Percentiles rank a stretch among this genome's conserved stretches.
phyloP scores from a whole-genome alignment of 768 basidiomycete genomes.

The Termitomyces titanicus region DNA sequence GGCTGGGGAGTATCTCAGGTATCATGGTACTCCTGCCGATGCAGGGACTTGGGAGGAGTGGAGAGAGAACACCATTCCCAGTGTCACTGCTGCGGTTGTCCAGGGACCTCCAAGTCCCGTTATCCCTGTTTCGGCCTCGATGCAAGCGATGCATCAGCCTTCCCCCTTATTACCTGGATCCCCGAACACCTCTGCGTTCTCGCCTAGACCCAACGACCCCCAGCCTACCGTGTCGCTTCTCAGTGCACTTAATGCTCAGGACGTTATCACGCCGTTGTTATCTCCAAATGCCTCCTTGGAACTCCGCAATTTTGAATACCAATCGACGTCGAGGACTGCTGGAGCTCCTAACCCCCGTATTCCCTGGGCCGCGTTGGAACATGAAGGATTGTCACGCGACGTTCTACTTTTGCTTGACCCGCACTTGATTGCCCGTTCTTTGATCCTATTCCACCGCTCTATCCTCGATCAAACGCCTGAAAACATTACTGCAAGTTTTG shows the following conservation, averaged over 20 bases:
- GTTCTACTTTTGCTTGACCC: conserved; percentile 63
- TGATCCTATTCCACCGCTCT: conserved; percentile 58
- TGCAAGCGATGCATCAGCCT: conserved; percentile 44
- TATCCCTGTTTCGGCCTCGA: conserved; percentile 44
- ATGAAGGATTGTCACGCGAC: conserved; percentile 67
- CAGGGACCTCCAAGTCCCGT: conserved; percentile 18
- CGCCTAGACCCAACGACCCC: conserved; percentile 46
- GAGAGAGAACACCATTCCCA: conserved; percentile 47
- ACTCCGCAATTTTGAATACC: conserved; percentile 23
- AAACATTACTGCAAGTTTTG: conserved; percentile 45
- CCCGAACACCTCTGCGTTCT: conserved; percentile 47
- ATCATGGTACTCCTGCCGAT: conserved; percentile 53
- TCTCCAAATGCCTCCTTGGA: conserved; percentile 22
- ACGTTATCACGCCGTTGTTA: conserved; percentile 14
- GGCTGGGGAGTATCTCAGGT: conserved; percentile 59
- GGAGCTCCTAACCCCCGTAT: conserved; percentile 18
- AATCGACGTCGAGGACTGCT: conserved; percentile 19
- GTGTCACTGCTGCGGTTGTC: conserved; percentile 27
- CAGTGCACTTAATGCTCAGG: conserved; percentile 23
- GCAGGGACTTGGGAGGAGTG: conserved; percentile 54
- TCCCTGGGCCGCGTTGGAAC: conserved; percentile 52
- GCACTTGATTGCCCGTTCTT: conserved; percentile 55
- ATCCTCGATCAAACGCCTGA: conserved; percentile 45
- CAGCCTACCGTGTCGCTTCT: conserved; percentile 39
- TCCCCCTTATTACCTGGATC: conserved; percentile 47